phyloP scores from a whole-genome alignment of 371 early-diverging fungal genomes.

The Cokeromyces recurvatus region DNA sequence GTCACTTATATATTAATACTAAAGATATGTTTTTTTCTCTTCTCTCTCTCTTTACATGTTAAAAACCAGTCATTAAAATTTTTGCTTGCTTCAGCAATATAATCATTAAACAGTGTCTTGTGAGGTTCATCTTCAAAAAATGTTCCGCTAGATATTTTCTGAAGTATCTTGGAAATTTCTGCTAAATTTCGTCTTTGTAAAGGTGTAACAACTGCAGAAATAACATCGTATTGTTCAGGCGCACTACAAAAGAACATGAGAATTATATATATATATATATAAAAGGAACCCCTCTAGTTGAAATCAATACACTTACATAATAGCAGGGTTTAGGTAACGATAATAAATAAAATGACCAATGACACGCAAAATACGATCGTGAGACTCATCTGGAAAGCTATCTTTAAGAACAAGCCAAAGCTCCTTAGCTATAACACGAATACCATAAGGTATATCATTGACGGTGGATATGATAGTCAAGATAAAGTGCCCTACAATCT shows the following conservation, averaged over 20 bases:
- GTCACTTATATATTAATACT: no score
- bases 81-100: constrained; percentile 68
- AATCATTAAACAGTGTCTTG: constrained; percentile 74
- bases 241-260: constrained; percentile 51
- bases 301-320: constrained; percentile 76
- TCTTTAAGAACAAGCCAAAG: constrained; percentile 70
- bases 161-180: constrained; percentile 88
- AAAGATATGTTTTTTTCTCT: no score
- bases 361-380: constrained; percentile 75
- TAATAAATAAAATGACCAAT: constrained; percentile 95
- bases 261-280: no score
- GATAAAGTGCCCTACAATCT: constrained; percentile 78
- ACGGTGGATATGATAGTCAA: constrained; percentile 73
- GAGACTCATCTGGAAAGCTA: constrained; percentile 78
- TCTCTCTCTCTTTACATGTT: constrained; percentile 59
- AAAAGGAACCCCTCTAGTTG: no score
- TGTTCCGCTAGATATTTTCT: constrained; percentile 84
- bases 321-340: constrained; percentile 97
- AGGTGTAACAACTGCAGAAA: constrained; percentile 78
- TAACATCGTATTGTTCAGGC: constrained; percentile 95
- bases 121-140: constrained; percentile 65
- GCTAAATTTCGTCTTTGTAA: constrained; percentile 94
- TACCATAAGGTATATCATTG: constrained; percentile 89
- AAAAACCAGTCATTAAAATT: constrained; percentile 76
- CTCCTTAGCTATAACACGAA: constrained; percentile 92